Conservation (phyloP, 2,329 filamentous ascomycete species). For the Thelonectria olida region DNA sequence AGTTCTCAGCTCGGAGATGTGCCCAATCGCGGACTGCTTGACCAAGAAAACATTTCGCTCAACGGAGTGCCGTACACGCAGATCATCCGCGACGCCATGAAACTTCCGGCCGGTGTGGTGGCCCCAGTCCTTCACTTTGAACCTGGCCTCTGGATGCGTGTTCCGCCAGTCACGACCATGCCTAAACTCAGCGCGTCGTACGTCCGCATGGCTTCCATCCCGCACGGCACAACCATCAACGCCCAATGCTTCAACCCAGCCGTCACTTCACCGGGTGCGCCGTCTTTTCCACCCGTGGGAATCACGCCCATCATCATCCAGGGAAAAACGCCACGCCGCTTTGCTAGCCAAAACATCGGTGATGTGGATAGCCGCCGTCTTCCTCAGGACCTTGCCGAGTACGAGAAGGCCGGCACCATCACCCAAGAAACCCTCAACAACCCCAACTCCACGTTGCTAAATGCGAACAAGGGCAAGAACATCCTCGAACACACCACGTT, state of each 20-base stretch:
- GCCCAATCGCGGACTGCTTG: slow-evolving; percentile 49
- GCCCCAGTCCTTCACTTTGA: slow-evolving; percentile 51
- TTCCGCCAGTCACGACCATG: slow-evolving; percentile 44
- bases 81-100: slow-evolving; percentile 45
- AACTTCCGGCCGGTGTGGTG: slow-evolving; percentile 31
- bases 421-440: slow-evolving; percentile 43
- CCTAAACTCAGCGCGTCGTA: slow-evolving; percentile 37
- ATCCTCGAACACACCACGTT: slow-evolving; percentile 45
- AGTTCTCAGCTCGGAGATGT: slow-evolving; percentile 43
- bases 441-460: slow-evolving; percentile 40
- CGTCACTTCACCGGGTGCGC: slow-evolving; percentile 26
- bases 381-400: slow-evolving; percentile 42
- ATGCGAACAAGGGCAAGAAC: slow-evolving; percentile 42
- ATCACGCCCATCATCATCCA: slow-evolving; percentile 41
- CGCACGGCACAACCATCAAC: slow-evolving; percentile 55
- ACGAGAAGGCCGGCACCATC: slow-evolving; percentile 43
- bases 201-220: slow-evolving; percentile 52
- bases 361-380: slow-evolving; percentile 32
- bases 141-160: slow-evolving; percentile 51
- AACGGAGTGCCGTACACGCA: slow-evolving; percentile 49
- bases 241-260: slow-evolving; percentile 44
- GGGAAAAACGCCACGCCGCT: no score
- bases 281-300: slow-evolving; percentile 26
- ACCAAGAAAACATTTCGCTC: slow-evolving; percentile 46
- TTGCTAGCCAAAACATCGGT: slow-evolving; percentile 19